These are phyloP conservation scores for Incumbomyces delicatus DNA, from an alignment of 2,329 filamentous ascomycete genomes.

Conservation along the genomic window DNA sequence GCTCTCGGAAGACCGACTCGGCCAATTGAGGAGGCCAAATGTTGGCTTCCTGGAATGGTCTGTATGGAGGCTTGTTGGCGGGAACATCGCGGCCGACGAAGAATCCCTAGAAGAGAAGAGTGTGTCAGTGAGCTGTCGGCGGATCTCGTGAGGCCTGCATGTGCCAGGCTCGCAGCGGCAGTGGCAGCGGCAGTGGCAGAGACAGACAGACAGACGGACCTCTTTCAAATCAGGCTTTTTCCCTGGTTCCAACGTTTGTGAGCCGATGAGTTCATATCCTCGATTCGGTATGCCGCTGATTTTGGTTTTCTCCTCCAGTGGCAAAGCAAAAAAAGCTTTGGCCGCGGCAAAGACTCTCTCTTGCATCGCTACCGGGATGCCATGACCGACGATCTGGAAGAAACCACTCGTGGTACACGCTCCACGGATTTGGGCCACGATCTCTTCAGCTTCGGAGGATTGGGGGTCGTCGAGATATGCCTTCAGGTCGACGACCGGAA, in stretches of 20 bases:
- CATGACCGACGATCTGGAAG: constrained; percentile 44
- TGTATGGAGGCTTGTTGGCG: constrained; percentile 14
- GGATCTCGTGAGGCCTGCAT: no score
- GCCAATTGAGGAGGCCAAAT: constrained; percentile 5
- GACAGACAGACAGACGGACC: constrained; percentile 7
- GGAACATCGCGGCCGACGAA: constrained; percentile 21
- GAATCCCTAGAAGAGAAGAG: constrained; percentile 7
- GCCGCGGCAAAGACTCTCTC: constrained; percentile 32
- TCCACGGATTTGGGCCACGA: constrained; percentile 29
- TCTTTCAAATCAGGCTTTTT: constrained; percentile 24
- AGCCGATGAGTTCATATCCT: constrained; percentile 23
- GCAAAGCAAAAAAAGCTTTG: constrained; percentile 38
- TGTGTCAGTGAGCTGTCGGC: no score
- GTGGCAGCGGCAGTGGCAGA: no score
- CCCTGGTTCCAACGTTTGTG: constrained; percentile 22
- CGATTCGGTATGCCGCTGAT: constrained; percentile 11
- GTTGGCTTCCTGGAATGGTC: constrained; percentile 21
- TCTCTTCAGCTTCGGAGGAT: neutral
- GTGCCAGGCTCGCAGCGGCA: no score
- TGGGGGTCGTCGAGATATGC: neutral
- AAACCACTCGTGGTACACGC: constrained; percentile 42
- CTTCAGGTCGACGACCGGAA: constrained; percentile 1
- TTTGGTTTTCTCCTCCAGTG: neutral
- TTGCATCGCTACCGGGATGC: constrained; percentile 34
- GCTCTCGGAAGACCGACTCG: constrained; percentile 9